phyloP scores from a whole-genome alignment of 192 early-diverging fungal genomes.

The Paraglomus occultum region DNA sequence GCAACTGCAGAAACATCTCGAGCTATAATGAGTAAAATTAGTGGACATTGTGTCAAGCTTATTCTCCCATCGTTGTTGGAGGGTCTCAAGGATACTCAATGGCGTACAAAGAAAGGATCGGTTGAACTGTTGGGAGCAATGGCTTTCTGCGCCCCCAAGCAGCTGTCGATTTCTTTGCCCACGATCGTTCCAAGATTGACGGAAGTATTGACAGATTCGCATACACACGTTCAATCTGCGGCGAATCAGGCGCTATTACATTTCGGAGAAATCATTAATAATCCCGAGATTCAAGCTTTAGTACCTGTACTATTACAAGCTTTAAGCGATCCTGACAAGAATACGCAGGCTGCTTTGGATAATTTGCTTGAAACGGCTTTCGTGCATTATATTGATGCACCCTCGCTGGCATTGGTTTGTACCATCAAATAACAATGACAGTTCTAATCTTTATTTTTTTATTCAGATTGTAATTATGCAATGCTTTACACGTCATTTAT shows the following conservation, averaged over 20 bases:
- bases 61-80: slow-evolving; percentile 85
- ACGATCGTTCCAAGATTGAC: slow-evolving; percentile 89
- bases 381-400: slow-evolving; percentile 98
- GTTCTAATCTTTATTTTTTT: background rate
- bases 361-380: slow-evolving; percentile 92
- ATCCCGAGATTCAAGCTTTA: slow-evolving; percentile 93
- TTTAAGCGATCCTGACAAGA: slow-evolving; percentile 82
- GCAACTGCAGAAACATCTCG: slow-evolving; percentile 86
- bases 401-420: slow-evolving; percentile 79
- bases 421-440: background rate
- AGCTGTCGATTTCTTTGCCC: slow-evolving; percentile 86
- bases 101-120: slow-evolving; percentile 96
- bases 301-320: slow-evolving; percentile 86
- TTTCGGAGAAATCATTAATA: slow-evolving; percentile 96
- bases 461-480: background rate
- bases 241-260: slow-evolving; percentile 79
- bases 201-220: slow-evolving; percentile 91
- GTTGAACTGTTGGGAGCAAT: slow-evolving; percentile 94
- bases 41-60: slow-evolving; percentile 94
- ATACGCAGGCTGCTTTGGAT: slow-evolving; percentile 78
- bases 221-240: slow-evolving; percentile 84
- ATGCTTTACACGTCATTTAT: background rate
- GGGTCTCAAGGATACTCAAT: slow-evolving; percentile 87
- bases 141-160: slow-evolving; percentile 95
- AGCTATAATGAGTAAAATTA: slow-evolving; percentile 93